phyloP scores from a whole-genome alignment of 2,329 filamentous ascomycete genomes.

The Alternaria alternata region DNA sequence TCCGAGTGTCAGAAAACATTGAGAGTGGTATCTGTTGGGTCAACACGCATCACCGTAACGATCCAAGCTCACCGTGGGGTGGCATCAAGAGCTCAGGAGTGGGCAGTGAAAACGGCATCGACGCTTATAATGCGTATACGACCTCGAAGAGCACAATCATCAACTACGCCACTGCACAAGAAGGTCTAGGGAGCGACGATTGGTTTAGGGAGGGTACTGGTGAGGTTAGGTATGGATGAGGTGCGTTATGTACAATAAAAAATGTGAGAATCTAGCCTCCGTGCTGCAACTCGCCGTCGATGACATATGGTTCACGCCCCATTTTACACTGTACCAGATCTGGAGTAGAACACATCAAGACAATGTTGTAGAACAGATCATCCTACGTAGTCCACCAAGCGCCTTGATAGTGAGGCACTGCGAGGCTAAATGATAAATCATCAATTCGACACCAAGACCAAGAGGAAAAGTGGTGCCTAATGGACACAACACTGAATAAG shows the following conservation, averaged over 20 bases:
- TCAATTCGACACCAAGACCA: too few species aligned
- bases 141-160: slow-evolving; percentile 72
- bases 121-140: slow-evolving; percentile 56
- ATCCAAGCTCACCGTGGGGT: slow-evolving; percentile 76
- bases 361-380: not conserved
- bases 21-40: slow-evolving; percentile 60
- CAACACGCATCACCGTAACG: slow-evolving; percentile 72
- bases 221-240: slow-evolving; percentile 66
- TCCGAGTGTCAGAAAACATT: slow-evolving; percentile 57
- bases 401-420: too few species aligned
- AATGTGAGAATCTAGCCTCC: not conserved
- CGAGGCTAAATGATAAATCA: not conserved
- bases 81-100: slow-evolving; percentile 69
- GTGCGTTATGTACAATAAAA: not conserved
- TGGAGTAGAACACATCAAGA: not conserved
- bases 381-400: not conserved
- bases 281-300: not conserved
- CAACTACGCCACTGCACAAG: slow-evolving; percentile 69
- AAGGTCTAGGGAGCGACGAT: slow-evolving; percentile 63
- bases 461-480: too few species aligned
- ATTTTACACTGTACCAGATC: not conserved
- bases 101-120: slow-evolving; percentile 76
- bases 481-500: too few species aligned
- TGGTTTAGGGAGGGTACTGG: slow-evolving; percentile 71
- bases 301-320: not conserved